Conservation (phyloP, 176 grass and related monocot species). For the Carex littledalei region DNA sequence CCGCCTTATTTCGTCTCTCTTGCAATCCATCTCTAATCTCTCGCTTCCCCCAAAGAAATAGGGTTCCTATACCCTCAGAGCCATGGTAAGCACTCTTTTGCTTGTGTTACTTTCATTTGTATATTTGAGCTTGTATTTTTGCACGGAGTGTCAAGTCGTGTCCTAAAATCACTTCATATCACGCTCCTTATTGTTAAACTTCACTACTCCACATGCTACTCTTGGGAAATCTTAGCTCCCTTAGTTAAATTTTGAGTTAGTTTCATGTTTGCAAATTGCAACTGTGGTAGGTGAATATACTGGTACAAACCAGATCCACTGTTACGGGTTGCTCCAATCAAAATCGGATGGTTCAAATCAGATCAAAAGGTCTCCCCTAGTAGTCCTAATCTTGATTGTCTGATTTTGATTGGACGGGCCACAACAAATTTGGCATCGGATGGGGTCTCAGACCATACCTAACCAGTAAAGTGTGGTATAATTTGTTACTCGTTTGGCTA, state of each 20-base stretch:
- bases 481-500: neutral
- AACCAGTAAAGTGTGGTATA: neutral
- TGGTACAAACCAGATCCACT: neutral
- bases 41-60: neutral
- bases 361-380: neutral
- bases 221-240: neutral
- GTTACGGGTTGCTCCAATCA: neutral
- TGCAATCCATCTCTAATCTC: neutral
- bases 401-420: neutral
- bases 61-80: constrained; percentile 1
- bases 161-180: neutral
- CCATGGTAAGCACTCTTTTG: constrained; percentile 15
- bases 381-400: neutral
- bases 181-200: neutral
- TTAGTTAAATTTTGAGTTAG: neutral
- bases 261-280: neutral
- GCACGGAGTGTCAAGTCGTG: neutral
- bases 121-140: neutral
- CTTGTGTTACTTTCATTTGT: neutral
- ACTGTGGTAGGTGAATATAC: neutral
- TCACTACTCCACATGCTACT: neutral
- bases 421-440: neutral
- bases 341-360: neutral
- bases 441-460: neutral
- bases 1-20: neutral